These are phyloP conservation scores for Bondarzewia mesenterica DNA, from an alignment of 1,284 basidiomycete genomes.

Conservation along the genomic window DNA sequence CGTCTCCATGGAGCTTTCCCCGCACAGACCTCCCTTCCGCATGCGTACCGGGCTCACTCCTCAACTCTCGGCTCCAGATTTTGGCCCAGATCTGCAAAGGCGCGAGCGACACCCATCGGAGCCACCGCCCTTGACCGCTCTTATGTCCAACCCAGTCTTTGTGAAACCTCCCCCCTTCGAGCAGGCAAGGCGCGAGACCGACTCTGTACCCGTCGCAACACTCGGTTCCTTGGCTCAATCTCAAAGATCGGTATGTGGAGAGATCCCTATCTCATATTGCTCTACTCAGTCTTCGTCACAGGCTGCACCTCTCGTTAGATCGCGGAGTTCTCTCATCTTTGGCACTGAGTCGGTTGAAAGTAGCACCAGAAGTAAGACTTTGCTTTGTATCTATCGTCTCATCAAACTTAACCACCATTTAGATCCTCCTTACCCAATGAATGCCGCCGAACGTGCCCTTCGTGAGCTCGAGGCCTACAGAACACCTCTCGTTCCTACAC, in stretches of 20 bases:
- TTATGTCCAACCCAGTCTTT: slow-evolving; percentile 59
- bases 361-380: too few relatives aligned
- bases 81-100: slow-evolving; percentile 33
- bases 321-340: slow-evolving; percentile 43
- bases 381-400: too few relatives aligned
- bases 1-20: slow-evolving; percentile 27
- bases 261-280: slow-evolving; percentile 4
- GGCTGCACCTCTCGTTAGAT: slow-evolving; percentile 37
- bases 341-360: slow-evolving; percentile 15
- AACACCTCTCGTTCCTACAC: slow-evolving; percentile 64
- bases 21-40: slow-evolving; percentile 45
- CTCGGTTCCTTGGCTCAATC: slow-evolving; percentile 56
- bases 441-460: slow-evolving; percentile 54
- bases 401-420: slow-evolving; percentile 8
- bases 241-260: slow-evolving; percentile 40
- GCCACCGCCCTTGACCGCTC: slow-evolving; percentile 54
- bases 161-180: slow-evolving; percentile 46
- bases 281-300: slow-evolving; percentile 18
- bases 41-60: slow-evolving; percentile 63
- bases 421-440: slow-evolving; percentile 30
- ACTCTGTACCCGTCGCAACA: slow-evolving; percentile 32
- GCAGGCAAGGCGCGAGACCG: slow-evolving; percentile 16
- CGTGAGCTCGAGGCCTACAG: slow-evolving; percentile 68
- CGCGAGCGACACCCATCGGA: slow-evolving; percentile 46
- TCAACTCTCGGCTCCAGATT: slow-evolving; percentile 42